These are phyloP conservation scores for Saccharomycopsis fibuligera DNA, from an alignment of 805 yeast genomes.

Conservation along the genomic window DNA sequence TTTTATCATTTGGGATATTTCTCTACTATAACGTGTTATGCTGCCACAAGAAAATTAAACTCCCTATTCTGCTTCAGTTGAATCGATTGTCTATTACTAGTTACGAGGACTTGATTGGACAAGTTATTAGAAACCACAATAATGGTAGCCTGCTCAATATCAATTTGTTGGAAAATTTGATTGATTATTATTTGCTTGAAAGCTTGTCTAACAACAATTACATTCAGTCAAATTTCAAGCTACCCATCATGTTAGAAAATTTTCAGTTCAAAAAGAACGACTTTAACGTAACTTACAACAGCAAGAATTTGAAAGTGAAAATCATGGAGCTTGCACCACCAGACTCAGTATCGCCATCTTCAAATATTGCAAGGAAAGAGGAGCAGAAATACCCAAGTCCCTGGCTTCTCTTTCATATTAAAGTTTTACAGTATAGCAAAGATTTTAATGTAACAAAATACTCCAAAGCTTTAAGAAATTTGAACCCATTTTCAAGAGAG, in stretches of 20 bases:
- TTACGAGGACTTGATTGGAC: not conserved
- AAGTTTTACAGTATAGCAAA: not conserved
- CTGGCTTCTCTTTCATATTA: not conserved
- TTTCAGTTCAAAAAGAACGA: constrained; percentile 5
- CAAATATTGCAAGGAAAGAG: not conserved
- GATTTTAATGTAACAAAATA: no score
- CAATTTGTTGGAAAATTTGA: constrained; percentile 7
- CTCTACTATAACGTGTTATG: constrained; percentile 9
- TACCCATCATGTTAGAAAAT: constrained; percentile 6
- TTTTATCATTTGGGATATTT: constrained; percentile 2
- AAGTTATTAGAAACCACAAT: not conserved
- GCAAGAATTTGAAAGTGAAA: not conserved
- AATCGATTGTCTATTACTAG: not conserved
- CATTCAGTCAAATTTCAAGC: constrained; percentile 6
- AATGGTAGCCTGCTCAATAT: not conserved
- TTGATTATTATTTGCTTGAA: constrained; percentile 14
- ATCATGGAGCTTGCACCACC: constrained; percentile 1
- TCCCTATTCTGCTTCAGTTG: not conserved
- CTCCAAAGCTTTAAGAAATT: not conserved
- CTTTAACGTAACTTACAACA: not conserved
- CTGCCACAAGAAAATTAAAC: constrained; percentile 2
- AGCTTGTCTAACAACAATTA: not conserved
- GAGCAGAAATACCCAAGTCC: no score
- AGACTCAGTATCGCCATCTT: not conserved
- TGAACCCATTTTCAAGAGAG: not conserved